Base-by-base conservation (phyloP, 2,329 filamentous ascomycete genomes). In the Botrytis aclada region DNA sequence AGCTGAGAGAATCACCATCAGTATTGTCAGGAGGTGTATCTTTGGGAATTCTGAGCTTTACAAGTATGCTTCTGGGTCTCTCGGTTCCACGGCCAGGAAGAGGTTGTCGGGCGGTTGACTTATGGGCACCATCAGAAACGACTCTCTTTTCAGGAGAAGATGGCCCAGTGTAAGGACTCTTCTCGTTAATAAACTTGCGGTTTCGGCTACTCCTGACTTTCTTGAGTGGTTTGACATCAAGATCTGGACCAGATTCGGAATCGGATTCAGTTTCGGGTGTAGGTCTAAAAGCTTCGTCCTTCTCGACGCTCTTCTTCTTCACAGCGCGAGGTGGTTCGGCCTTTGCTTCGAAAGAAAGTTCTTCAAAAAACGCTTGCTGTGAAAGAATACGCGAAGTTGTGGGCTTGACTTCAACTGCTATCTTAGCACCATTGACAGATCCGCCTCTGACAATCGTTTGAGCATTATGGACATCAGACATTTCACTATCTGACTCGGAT, bases 231-330 rank as follows among this genome's bases (percentile, higher is more conserved):
- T 41, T 69, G 45, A 32, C 39, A 20, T 58, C 22, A 20, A 37
- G 32, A 51, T 62, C 51, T 54, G 47, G 69, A 63, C 10, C 74
- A n/a, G 74, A 75, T 18, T 76, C 76, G 25, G 73, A 71, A 7
- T 76, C 75, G 7, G 75, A 74, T 25, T 73, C 75, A 16, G 74
- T 63, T 20, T 76, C 74, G 29, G 60, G 43, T 34, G 54, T 54
- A 47, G 76, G 77, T 41, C 74, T 74, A 56, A 77, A 79, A 32
- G 43, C 45, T 32, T 72, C 74, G 58, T 74, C 76, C 67, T 79
- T 76, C 67, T 79, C 70, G 18, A 45, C 72, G 37, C 74, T 77
- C 76, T 77, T 76, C 74, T 74, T 75, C 47, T 43, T 72, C 20
- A n/a, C 22, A 18, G 12, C n/a, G 18, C 34, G 58, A 51, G 32